These are phyloP conservation scores for Morella rubra DNA, from an alignment of 306 rosid species.

Conservation along the genomic window DNA sequence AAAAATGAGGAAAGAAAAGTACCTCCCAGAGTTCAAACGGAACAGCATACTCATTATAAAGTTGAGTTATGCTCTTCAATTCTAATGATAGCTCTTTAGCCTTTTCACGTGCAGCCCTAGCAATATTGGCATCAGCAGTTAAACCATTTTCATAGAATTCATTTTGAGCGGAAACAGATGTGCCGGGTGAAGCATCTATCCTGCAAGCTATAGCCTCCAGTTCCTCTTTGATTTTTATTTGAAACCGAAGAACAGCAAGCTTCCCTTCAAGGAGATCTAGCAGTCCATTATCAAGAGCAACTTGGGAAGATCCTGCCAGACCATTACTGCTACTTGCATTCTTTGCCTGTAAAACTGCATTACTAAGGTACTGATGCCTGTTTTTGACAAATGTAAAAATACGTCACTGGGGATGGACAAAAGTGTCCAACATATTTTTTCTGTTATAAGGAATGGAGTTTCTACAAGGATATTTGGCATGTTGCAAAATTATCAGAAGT, in stretches of 20 bases:
- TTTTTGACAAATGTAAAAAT: slow-evolving; percentile 31
- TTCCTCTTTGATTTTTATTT: slow-evolving; percentile 86
- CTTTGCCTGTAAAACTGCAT: slow-evolving; percentile 94
- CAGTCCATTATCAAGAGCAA: slow-evolving; percentile 70
- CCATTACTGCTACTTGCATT: slow-evolving; percentile 68
- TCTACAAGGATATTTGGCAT: slow-evolving; percentile 2
- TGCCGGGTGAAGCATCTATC: slow-evolving; percentile 52
- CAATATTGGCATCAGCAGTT: slow-evolving; percentile 44
- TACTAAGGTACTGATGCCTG: slow-evolving; percentile 90
- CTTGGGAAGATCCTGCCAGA: slow-evolving; percentile 58
- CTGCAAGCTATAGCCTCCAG: slow-evolving; percentile 72
- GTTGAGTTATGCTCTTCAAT: slow-evolving; percentile 82
- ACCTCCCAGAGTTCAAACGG: slow-evolving; percentile 99
- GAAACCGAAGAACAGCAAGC: slow-evolving; percentile 96
- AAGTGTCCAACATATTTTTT: background rate
- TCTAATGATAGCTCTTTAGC: slow-evolving; percentile 80
- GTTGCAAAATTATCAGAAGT: slow-evolving; percentile 21
- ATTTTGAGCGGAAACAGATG: slow-evolving; percentile 51
- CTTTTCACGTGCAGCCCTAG: slow-evolving; percentile 53
- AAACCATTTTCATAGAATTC: slow-evolving; percentile 44
- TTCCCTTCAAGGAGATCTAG: slow-evolving; percentile 97
- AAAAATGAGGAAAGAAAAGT: slow-evolving; percentile 24
- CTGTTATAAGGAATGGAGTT: background rate
- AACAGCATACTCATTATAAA: slow-evolving; percentile 94
- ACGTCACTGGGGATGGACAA: slow-evolving; percentile 7